Evolutionary conservation across 148 eudicot genomes (phyloP), one percentile per base, ranked within the genome.

Genomic region (Hydrangea macrophylla): DNA sequence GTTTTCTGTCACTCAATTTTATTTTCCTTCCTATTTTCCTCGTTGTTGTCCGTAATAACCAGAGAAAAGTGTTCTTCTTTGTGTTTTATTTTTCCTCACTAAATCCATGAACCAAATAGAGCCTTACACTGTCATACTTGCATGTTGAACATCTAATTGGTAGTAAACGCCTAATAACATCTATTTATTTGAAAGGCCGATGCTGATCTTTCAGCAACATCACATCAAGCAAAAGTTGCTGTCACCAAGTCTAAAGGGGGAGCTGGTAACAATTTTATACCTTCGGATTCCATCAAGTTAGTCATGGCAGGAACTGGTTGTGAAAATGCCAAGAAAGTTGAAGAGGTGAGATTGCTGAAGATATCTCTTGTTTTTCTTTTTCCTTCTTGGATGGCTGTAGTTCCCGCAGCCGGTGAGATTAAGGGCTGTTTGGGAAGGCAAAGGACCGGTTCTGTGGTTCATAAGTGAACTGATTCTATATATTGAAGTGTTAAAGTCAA

Each of bases 271-370:
- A 69, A 28, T 59, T 55, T 53, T 60, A 70, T 70, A 60, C 67
- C 64, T 61, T 64, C 75, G 20, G 86, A 73, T 71, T 70, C 86
- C n/a, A 42, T 89, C 23, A 89, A 80, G 78, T 70, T 87, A 83
- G 92, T 92, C 50, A 86, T 80, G 80, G 79, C 75, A 35, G 86
- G 88, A 76, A 81, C 88, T 73, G 85, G 86, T 62, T 92, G 90
- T 70, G 81, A 75, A 68, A 84, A 90, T 73, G 81, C 70, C 59
- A 70, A 71, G 66, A 88, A 82, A 74, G 80, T 85, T 72, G 85
- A 83, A 77, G 83, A 86, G 90, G 98, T 90, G 36, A 67, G n/a
- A 44, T 40, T 67, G 39, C 53, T 64, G 24, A 22, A 64, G 17
- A 25, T 27, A 15, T 6, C 27, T 0, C 35, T n/a, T 17, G 25